Evolutionary conservation across 441 rosid genomes (phyloP).

Genomic region (Jatropha podagrica): DNA sequence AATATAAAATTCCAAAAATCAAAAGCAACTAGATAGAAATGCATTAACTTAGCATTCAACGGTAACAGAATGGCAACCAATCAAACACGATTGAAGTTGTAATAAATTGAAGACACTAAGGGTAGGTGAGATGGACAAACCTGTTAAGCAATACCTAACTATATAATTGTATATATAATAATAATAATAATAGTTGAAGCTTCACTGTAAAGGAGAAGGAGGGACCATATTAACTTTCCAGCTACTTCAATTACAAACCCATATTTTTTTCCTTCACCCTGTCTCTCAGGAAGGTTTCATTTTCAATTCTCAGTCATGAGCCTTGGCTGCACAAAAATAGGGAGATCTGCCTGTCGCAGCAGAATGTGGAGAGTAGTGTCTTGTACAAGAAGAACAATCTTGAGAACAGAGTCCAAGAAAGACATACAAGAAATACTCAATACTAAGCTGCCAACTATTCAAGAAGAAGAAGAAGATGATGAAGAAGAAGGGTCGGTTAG

Average conservation of each 20-base stretch:
- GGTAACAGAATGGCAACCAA: too few relatives aligned
- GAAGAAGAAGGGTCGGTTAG: not conserved
- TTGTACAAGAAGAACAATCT: conserved; percentile 5
- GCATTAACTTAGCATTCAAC: too few relatives aligned
- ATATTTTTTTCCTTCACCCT: not conserved
- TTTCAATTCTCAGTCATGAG: not conserved
- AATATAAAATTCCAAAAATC: too few relatives aligned
- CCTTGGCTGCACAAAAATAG: not conserved
- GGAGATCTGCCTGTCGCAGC: conserved; percentile 1
- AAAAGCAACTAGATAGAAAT: too few relatives aligned
- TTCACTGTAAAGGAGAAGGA: conserved; percentile 15
- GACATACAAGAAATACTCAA: conserved; percentile 18
- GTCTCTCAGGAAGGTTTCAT: not conserved
- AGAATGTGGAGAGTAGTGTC: conserved; percentile 21
- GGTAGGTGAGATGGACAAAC: not conserved
- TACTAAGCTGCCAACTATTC: conserved; percentile 11
- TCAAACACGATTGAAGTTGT: too few relatives aligned
- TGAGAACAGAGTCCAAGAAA: conserved; percentile 12
- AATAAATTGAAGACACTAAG: not conserved
- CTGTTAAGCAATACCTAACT: not conserved
- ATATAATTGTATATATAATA: too few relatives aligned
- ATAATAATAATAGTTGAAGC: conserved; percentile 1
- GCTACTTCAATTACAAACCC: not conserved
- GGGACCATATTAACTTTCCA: conserved; percentile 9
- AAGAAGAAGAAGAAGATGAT: conserved; percentile 8